phyloP scores from a whole-genome alignment of 495 filamentous ascomycete genomes.

The Tuber magnatum region DNA sequence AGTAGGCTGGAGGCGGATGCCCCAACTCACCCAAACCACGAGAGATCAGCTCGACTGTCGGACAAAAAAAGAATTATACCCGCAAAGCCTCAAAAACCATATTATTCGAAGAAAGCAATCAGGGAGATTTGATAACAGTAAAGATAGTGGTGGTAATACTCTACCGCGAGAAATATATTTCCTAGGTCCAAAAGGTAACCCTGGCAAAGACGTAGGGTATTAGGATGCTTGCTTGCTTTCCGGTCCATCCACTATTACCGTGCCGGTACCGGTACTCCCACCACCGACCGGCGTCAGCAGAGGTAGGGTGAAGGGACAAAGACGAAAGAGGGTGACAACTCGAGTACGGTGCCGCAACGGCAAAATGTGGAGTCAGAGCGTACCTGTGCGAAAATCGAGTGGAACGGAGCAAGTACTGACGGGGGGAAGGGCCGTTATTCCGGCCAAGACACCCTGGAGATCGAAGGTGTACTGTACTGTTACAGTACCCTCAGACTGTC shows the following conservation, averaged over 20 bases:
- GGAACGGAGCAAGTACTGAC: constrained; percentile 1
- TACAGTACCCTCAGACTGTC: constrained; percentile 6
- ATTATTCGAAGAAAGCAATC: constrained; percentile 7
- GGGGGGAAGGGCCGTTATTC: constrained; percentile 18
- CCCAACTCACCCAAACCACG: background rate
- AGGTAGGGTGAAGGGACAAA: background rate
- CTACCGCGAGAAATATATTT: too few species aligned
- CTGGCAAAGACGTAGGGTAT: constrained; percentile 3
- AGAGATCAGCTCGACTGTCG: background rate
- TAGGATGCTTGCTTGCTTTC: background rate
- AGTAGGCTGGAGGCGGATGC: background rate
- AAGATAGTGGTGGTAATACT: background rate
- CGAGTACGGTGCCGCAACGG: background rate
- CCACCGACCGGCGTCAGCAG: background rate
- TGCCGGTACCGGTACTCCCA: too few species aligned
- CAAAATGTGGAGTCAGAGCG: constrained; percentile 6
- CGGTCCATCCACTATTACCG: background rate
- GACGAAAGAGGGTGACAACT: background rate
- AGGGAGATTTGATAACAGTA: constrained; percentile 7
- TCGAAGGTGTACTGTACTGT: constrained; percentile 8
- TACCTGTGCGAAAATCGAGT: constrained; percentile 7
- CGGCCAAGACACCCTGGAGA: background rate
- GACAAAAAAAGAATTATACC: background rate
- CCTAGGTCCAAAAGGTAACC: too few species aligned
- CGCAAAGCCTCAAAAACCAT: background rate